Conservation (phyloP, 495 filamentous ascomycete genomes). For the Penicillium pulvis region DNA sequence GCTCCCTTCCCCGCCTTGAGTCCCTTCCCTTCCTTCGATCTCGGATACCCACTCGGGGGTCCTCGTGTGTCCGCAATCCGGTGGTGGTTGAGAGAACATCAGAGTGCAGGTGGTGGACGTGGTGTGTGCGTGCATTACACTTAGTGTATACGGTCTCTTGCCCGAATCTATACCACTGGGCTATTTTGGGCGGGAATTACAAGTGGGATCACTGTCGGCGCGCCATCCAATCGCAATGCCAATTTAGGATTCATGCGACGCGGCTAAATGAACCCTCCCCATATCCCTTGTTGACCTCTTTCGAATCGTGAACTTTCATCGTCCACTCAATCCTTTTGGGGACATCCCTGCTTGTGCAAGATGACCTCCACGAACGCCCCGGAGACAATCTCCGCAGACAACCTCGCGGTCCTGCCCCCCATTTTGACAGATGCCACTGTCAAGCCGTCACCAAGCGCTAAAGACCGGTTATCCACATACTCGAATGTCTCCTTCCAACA, state of each 20-base stretch:
- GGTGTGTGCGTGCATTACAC: conserved; percentile 1
- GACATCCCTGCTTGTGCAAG: conserved; percentile 40
- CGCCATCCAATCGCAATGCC: conserved; percentile 42
- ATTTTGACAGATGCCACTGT: conserved; percentile 40
- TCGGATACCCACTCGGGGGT: conserved; percentile 8
- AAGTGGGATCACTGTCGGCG: conserved; percentile 27
- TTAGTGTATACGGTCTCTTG: neutral
- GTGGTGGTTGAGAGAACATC: conserved; percentile 4
- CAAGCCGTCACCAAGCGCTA: conserved; percentile 66
- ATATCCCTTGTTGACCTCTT: conserved; percentile 22
- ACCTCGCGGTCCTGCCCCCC: conserved; percentile 46
- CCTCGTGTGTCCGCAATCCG: conserved; percentile 11
- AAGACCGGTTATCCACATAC: conserved; percentile 71
- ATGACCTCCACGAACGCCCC: conserved; percentile 60
- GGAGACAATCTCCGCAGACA: conserved; percentile 32
- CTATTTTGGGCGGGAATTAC: conserved; percentile 13
- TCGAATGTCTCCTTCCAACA: conserved; percentile 61
- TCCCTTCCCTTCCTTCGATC: conserved; percentile 17
- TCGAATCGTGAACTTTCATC: conserved; percentile 22
- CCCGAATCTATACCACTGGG: neutral
- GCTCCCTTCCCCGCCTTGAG: conserved; percentile 7
- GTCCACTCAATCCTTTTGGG: conserved; percentile 15
- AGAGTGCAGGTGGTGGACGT: conserved; percentile 2
- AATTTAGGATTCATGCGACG: conserved; percentile 37
- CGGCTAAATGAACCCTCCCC: conserved; percentile 30